phyloP scores from a whole-genome alignment of 768 basidiomycete genomes.

The Lentinula lateritia region DNA sequence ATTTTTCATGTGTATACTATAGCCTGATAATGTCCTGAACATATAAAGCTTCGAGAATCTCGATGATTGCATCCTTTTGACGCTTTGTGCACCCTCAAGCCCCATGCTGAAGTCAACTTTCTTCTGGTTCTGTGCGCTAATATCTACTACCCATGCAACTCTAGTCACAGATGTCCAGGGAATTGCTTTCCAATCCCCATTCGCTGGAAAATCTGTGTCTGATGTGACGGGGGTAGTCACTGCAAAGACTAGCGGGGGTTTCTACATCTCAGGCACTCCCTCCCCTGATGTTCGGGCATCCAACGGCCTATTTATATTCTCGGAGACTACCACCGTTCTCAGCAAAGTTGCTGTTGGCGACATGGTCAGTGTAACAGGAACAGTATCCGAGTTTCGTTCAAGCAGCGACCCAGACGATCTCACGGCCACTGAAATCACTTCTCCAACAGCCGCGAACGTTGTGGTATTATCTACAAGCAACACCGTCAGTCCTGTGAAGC shows the following conservation, averaged over 20 bases:
- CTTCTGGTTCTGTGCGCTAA: conserved; percentile 15
- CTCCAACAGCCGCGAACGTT: conserved; percentile 32
- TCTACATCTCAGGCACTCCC: conserved; percentile 41
- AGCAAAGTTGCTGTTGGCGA: conserved; percentile 41
- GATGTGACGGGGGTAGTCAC: conserved; percentile 47
- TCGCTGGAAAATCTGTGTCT: conserved; percentile 36
- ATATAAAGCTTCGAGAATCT: neutral
- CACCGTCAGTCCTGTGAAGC: conserved; percentile 40
- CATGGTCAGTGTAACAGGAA: conserved; percentile 31
- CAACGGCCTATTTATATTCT: conserved; percentile 46
- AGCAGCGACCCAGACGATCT: conserved; percentile 37
- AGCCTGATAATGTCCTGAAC: neutral
- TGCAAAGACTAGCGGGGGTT: conserved; percentile 46
- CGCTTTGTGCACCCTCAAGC: neutral
- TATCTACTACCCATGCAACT: conserved; percentile 21
- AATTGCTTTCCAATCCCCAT: conserved; percentile 38
- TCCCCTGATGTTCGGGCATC: conserved; percentile 41
- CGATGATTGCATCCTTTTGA: neutral
- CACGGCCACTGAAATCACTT: conserved; percentile 41
- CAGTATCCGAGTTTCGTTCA: conserved; percentile 48
- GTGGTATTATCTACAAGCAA: conserved; percentile 38
- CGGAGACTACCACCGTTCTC: conserved; percentile 30
- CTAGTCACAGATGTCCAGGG: conserved; percentile 50
- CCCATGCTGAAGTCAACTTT: neutral
- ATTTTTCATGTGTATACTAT: neutral